Base-by-base conservation (phyloP, 331 rosid genomes). In the Stylosanthes scabra region DNA sequence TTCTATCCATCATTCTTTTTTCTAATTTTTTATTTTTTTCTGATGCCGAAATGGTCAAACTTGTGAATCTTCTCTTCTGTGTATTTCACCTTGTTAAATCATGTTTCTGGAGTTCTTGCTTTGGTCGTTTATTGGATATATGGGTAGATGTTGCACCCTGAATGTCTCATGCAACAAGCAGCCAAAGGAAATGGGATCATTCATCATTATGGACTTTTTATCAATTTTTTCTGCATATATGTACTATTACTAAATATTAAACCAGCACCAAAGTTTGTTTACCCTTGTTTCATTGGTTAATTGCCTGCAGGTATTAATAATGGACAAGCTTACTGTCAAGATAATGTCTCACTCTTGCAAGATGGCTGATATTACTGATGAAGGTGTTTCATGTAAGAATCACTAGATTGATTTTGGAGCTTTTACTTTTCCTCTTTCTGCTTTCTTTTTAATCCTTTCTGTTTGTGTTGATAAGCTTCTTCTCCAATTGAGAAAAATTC, bases 331-430 rank as follows among this genome's bases (percentile, higher is more conserved):
- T 70, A 94, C 99, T 50, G 90, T 94, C 42, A 94, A 88, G 88
- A 88, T 94, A 84, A 91, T 91, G 93, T 91, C 99, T 50, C 85
- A 84, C 77, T 83, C 96, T 15, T 94, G 99, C 88, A 94, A 88
- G 92, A 94, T 91, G 99, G 96, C 96, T 52, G 99, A 94, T 84
- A 90, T 91, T 76, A 89, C 99, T 31, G 96, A 91, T 42, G 97
- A 91, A 89, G 97, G 96, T n/a, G 96, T 91, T 87, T 88, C 97
- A 85, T 88, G 99, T 94, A 91, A 88, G 99, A 71, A 76, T 77
- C 80, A 31, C 15, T 58, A 27, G 46, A 68, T 50, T 45, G 58
- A 45, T 60, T 49, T 63, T 66, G 61, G 28, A 68, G 42, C 29
- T 31, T 41, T 41, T 2, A 1, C 31, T 42, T 68, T 56, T 10